Percentiles rank a stretch among this genome's conserved stretches.
phyloP scores from a whole-genome alignment of 2,329 filamentous ascomycete genomes.

The Emydomyces testavorans region DNA sequence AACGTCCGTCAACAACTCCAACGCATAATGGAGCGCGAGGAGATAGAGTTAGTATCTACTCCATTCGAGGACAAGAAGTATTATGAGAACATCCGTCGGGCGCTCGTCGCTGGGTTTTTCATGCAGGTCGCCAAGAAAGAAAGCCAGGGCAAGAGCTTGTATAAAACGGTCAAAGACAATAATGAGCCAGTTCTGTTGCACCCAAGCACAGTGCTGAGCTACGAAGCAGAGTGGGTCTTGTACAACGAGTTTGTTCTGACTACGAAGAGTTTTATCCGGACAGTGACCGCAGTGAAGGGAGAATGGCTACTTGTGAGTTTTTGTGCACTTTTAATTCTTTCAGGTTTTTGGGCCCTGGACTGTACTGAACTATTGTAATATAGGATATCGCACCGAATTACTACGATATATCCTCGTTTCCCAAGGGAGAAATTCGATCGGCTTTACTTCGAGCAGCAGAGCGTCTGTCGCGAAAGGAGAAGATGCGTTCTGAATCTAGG shows the following conservation, averaged over 20 bases:
- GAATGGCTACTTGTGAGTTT: constrained; percentile 83
- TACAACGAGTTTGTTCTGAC: constrained; percentile 99
- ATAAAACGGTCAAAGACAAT: constrained; percentile 82
- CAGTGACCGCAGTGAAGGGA: constrained; percentile 78
- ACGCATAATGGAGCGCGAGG: constrained; percentile 91
- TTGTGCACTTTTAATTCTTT: constrained; percentile 9
- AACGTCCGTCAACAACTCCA: constrained; percentile 85
- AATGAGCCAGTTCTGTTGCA: constrained; percentile 88
- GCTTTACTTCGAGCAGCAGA: constrained; percentile 45
- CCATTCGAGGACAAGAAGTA: constrained; percentile 93
- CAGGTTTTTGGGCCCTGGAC: background rate
- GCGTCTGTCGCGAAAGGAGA: constrained; percentile 45
- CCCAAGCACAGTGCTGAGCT: constrained; percentile 76
- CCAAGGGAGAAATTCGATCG: constrained; percentile 73
- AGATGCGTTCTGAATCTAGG: constrained; percentile 32
- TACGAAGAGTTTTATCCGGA: constrained; percentile 95
- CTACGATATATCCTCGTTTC: constrained; percentile 74
- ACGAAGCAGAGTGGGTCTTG: constrained; percentile 90
- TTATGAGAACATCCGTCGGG: constrained; percentile 91
- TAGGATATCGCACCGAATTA: constrained; percentile 89
- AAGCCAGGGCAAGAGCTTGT: constrained; percentile 66
- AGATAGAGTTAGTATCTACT: constrained; percentile 75
- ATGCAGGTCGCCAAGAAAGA: constrained; percentile 99
- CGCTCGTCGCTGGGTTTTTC: constrained; percentile 90
- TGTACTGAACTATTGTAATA: constrained; percentile 23